These are phyloP conservation scores for Cryphonectria naterciae DNA, from an alignment of 2,329 filamentous ascomycete species.

Conservation along the genomic window DNA sequence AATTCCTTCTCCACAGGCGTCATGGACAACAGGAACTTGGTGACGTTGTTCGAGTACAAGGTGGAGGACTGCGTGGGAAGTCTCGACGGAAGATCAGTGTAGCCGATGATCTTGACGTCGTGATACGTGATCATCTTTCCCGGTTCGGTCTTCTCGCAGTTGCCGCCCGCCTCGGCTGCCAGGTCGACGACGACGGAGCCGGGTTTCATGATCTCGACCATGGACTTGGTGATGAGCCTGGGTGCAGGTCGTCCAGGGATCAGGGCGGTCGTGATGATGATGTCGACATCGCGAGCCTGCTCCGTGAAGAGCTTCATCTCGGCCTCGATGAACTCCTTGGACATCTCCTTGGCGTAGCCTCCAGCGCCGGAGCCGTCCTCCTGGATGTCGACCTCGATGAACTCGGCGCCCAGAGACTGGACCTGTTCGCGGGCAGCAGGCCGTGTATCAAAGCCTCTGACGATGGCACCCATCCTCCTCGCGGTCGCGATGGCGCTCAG, in stretches of 20 bases:
- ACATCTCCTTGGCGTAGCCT: slow-evolving; percentile 93
- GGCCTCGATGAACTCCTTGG: slow-evolving; percentile 87
- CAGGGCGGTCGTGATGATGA: slow-evolving; percentile 89
- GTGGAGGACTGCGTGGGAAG: slow-evolving; percentile 88
- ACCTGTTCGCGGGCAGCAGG: slow-evolving; percentile 88
- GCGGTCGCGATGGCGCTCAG: slow-evolving; percentile 87
- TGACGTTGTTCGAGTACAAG: slow-evolving; percentile 92
- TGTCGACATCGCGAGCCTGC: slow-evolving; percentile 85
- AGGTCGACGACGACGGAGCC: slow-evolving; percentile 88
- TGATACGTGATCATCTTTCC: slow-evolving; percentile 73
- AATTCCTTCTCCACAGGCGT: slow-evolving; percentile 77
- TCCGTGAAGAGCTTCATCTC: slow-evolving; percentile 93
- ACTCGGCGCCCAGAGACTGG: slow-evolving; percentile 86
- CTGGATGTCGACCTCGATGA: slow-evolving; percentile 82
- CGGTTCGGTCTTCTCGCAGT: slow-evolving; percentile 80
- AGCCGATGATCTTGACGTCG: slow-evolving; percentile 84
- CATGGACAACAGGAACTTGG: slow-evolving; percentile 84
- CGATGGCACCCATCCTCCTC: slow-evolving; percentile 83
- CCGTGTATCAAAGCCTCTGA: slow-evolving; percentile 89
- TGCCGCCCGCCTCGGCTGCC: slow-evolving; percentile 85
- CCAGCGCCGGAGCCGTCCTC: slow-evolving; percentile 85
- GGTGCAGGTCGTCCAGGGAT: slow-evolving; percentile 85
- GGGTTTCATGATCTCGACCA: slow-evolving; percentile 85
- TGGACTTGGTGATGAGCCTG: slow-evolving; percentile 79
- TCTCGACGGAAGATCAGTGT: slow-evolving; percentile 85